phyloP scores from a whole-genome alignment of 331 rosid genomes.

The Dryas integrifolia region DNA sequence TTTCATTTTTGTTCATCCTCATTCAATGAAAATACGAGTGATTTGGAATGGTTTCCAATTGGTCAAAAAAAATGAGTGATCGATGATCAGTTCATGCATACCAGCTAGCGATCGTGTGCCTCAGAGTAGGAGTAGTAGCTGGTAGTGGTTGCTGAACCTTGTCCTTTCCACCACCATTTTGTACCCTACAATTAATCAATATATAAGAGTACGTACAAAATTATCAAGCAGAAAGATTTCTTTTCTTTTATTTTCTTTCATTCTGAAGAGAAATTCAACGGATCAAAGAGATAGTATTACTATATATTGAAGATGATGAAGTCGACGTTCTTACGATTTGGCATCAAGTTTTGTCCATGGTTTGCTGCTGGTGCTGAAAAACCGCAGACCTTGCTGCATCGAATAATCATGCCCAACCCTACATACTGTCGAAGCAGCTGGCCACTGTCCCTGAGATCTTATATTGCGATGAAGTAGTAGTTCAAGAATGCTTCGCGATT shows the following conservation, averaged over 20 bases:
- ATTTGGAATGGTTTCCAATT: too few species aligned
- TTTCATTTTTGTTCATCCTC: too few species aligned
- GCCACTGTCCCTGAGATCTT: conserved; percentile 13
- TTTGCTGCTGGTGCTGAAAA: conserved; percentile 34
- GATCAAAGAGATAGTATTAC: too few species aligned
- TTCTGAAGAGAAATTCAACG: too few species aligned
- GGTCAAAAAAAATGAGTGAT: too few species aligned
- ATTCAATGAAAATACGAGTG: too few species aligned
- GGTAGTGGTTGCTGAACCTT: conserved; percentile 31
- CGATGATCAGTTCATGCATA: conserved; percentile 12
- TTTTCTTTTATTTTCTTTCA: too few species aligned
- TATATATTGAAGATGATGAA: too few species aligned
- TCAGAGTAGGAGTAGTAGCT: conserved; percentile 17
- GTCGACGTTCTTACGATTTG: conserved; percentile 5
- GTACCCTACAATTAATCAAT: conserved; percentile 25
- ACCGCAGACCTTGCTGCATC: conserved; percentile 29
- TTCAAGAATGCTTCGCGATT: conserved; percentile 37
- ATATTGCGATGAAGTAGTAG: conserved; percentile 10
- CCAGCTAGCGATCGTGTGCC: conserved; percentile 35
- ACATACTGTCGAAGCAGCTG: conserved; percentile 18
- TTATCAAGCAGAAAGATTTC: not conserved
- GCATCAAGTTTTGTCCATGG: conserved; percentile 23
- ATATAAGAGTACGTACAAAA: not conserved
- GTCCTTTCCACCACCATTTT: conserved; percentile 1
- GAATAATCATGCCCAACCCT: conserved; percentile 23